Evolutionary conservation across 2,329 filamentous ascomycete genomes (phyloP), one percentile per base, ranked within the genome.

Genomic region (Byssoonygena ceratinophila): DNA sequence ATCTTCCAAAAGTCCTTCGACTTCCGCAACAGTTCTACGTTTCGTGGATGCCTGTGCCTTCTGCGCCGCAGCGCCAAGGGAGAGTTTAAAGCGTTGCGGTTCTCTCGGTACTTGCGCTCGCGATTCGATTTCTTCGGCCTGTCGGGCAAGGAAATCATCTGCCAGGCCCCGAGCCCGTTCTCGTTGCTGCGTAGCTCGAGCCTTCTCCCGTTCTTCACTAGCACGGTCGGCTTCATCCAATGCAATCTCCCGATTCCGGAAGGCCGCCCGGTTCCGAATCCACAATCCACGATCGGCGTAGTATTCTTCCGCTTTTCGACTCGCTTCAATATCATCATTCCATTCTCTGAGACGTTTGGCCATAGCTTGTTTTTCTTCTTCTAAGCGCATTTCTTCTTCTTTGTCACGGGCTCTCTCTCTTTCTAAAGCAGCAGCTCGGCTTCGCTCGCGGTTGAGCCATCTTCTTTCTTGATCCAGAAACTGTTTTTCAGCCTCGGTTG

Each of bases 1-100:
- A 68, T 97, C 90, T 71, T 97, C 92, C 58, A 98, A 76, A 0
- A 98, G 76, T 29, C 88, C 88, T 73, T 97, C 92, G 52, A 98
- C 87, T 65, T 98, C 92, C 53, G 89, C 89, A 56, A 94, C 84
- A 0, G 88, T 94, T 55, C 89, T 84, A 55, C 87, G 80, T 54
- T 79, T 75, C 46, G 74, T 74, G 16, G 72, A 71, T 4, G 76
- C 76, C 51, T 79, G 71, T 14, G 76, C 77, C 63, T 81, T 88
- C 66, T 94, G 88, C 0, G 88, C 87, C 0, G 90, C 87, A 0
- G 88, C 88, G 51, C 90, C 90, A 23, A 97, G 83, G 1, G 89
- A 95, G 53, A 97, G 79, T 68, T 95, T 97, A 78, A 97, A 94
- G 22, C 84, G 83, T 63, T 87, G 83, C 2, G 86, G 87, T 52